Conservation (phyloP, 2,329 filamentous ascomycete species). For the Cladosporium sp. region DNA sequence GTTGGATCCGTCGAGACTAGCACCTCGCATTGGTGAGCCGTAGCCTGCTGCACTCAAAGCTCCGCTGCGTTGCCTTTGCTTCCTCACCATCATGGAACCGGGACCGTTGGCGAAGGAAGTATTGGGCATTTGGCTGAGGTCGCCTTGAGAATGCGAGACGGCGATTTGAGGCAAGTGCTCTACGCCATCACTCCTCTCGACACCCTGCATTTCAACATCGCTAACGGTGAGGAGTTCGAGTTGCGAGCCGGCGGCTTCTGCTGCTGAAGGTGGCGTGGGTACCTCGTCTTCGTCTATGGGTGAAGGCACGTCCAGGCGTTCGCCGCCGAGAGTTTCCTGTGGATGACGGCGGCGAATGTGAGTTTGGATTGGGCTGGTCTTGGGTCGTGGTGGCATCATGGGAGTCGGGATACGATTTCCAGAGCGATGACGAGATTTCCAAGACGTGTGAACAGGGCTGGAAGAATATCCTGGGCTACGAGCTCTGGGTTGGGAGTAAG, state of each 20-base stretch:
- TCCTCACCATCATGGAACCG: conserved; percentile 32
- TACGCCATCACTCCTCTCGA: neutral
- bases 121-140: neutral
- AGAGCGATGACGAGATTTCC: conserved; percentile 27
- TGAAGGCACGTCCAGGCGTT: conserved; percentile 36
- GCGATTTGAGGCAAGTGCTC: conserved; percentile 8
- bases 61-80: conserved; percentile 38
- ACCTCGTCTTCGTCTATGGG: conserved; percentile 40
- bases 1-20: neutral
- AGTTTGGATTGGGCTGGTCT: conserved; percentile 24
- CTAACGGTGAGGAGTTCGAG: conserved; percentile 38
- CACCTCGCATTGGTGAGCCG: conserved; percentile 25
- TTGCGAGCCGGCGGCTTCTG: conserved; percentile 37
- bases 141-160: neutral
- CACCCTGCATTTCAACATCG: conserved; percentile 36
- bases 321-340: conserved; percentile 29
- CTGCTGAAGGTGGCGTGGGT: conserved; percentile 35
- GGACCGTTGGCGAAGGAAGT: conserved; percentile 13
- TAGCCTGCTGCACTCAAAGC: conserved; percentile 33
- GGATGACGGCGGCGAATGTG: conserved; percentile 36
- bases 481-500: conserved; percentile 28
- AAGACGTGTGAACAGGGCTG: conserved; percentile 11
- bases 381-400: conserved; percentile 24
- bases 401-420: conserved; percentile 17
- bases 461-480: conserved; percentile 13